Conservation (phyloP, 495 filamentous ascomycete species). For the Cercophora samala region DNA sequence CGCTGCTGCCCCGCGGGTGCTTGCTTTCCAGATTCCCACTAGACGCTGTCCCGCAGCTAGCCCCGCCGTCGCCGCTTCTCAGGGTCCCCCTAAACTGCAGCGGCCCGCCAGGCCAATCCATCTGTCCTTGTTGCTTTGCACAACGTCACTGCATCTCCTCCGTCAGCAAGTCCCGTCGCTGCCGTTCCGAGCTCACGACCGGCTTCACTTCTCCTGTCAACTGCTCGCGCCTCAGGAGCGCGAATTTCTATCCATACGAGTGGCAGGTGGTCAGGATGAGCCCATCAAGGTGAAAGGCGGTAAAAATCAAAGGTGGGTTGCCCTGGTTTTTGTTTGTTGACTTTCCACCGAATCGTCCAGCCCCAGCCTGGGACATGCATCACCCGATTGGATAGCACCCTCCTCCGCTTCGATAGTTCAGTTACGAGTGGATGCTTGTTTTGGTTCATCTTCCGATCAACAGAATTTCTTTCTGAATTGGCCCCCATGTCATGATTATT, state of each 20-base stretch:
- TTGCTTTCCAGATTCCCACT: not conserved
- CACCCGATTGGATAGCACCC: slow-evolving; percentile 14
- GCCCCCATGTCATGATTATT: slow-evolving; percentile 17
- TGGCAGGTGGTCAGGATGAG: slow-evolving; percentile 19
- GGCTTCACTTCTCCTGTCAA: not conserved
- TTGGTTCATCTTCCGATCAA: slow-evolving; percentile 10
- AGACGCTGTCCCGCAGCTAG: not conserved
- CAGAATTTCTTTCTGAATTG: slow-evolving; percentile 1
- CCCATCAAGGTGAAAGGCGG: slow-evolving; percentile 28
- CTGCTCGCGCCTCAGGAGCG: not conserved
- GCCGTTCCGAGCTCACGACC: not conserved
- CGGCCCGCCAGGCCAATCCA: not conserved
- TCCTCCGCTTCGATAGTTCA: slow-evolving; percentile 4
- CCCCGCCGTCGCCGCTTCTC: not conserved
- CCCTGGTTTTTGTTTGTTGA: slow-evolving; percentile 29
- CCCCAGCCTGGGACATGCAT: slow-evolving; percentile 10
- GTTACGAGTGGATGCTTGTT: slow-evolving; percentile 11
- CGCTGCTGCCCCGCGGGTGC: not conserved
- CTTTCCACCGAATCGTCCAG: slow-evolving; percentile 17
- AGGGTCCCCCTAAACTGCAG: not conserved
- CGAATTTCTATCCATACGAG: not conserved
- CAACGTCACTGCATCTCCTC: slow-evolving; percentile 9
- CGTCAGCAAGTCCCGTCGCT: not conserved
- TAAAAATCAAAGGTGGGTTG: slow-evolving; percentile 11
- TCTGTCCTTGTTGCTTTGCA: not conserved